A percentile compares a stretch with the other conserved stretches of the same genome.
phyloP scores from a whole-genome alignment of 106 monocot genomes.

The Posidonia australis region DNA sequence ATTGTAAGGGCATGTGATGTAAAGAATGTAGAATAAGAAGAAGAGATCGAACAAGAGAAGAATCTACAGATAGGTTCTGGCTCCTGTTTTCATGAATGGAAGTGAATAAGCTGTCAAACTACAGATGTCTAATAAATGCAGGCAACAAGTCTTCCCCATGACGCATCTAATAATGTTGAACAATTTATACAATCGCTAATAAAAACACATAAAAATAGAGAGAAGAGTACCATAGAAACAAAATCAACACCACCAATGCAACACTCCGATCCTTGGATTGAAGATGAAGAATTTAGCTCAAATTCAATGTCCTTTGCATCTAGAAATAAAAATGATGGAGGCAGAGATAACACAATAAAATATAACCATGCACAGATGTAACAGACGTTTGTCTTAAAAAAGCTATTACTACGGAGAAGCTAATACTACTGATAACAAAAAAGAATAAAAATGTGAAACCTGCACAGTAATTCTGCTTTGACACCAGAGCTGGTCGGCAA shows the following conservation, averaged over 20 bases:
- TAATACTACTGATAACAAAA: background rate
- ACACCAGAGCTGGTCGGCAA: conserved; percentile 31
- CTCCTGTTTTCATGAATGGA: too few species aligned
- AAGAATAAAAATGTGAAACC: conserved; percentile 17
- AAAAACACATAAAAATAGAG: background rate
- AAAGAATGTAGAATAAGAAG: too few species aligned
- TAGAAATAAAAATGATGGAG: conserved; percentile 2
- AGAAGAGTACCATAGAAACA: conserved; percentile 56
- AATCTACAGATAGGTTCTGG: too few species aligned
- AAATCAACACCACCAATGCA: conserved; percentile 84
- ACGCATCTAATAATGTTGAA: too few species aligned
- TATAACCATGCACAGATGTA: background rate
- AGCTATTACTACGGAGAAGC: too few species aligned
- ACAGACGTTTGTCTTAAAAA: background rate
- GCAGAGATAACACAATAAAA: background rate
- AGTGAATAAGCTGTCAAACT: too few species aligned
- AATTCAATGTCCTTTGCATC: conserved; percentile 18
- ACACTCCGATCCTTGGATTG: conserved; percentile 30
- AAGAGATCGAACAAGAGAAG: too few species aligned
- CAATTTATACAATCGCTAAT: background rate
- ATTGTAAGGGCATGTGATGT: too few species aligned
- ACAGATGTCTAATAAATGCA: too few species aligned
- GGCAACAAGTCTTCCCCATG: too few species aligned
- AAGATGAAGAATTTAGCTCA: conserved; percentile 9
- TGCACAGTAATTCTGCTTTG: conserved; percentile 5